Conservation (phyloP, 2,329 filamentous ascomycete genomes). For the Fusarium irregulare region DNA sequence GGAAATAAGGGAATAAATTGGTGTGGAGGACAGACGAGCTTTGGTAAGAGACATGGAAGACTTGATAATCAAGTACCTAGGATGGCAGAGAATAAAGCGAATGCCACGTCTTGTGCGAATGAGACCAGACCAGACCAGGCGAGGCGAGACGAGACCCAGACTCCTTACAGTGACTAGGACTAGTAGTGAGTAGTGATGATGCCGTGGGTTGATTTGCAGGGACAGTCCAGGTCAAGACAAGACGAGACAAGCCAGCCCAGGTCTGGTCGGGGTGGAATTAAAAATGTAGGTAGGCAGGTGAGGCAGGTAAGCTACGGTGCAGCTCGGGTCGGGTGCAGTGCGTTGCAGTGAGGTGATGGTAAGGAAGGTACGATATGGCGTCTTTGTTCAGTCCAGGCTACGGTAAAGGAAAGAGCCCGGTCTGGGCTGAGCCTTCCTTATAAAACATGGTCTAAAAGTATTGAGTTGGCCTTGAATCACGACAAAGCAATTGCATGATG, state of each 20-base stretch:
- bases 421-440: slow-evolving; percentile 24
- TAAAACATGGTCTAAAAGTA: slow-evolving; percentile 20
- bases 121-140: slow-evolving; percentile 25
- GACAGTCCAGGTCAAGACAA: slow-evolving; percentile 36
- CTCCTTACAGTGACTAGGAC: slow-evolving; percentile 22
- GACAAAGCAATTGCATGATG: not conserved
- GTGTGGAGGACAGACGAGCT: slow-evolving; percentile 32
- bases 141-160: slow-evolving; percentile 1
- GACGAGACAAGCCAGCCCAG: not conserved
- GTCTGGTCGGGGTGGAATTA: slow-evolving; percentile 29
- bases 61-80: slow-evolving; percentile 16
- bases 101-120: slow-evolving; percentile 46
- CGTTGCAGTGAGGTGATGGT: not conserved
- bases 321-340: not conserved
- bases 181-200: slow-evolving; percentile 39
- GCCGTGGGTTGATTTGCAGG: slow-evolving; percentile 42
- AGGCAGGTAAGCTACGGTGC: slow-evolving; percentile 21
- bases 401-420: slow-evolving; percentile 15
- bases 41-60: slow-evolving; percentile 27
- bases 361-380: slow-evolving; percentile 17
- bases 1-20: slow-evolving; percentile 25
- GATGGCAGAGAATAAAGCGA: slow-evolving; percentile 35
- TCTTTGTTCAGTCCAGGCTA: slow-evolving; percentile 29
- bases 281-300: slow-evolving; percentile 1
- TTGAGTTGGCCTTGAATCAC: not conserved